Percentiles rank a stretch among this genome's conserved stretches.
Evolutionary conservation across 2,329 filamentous ascomycete genomes (phyloP).

Genomic region (Hymenoscyphus repandus): DNA sequence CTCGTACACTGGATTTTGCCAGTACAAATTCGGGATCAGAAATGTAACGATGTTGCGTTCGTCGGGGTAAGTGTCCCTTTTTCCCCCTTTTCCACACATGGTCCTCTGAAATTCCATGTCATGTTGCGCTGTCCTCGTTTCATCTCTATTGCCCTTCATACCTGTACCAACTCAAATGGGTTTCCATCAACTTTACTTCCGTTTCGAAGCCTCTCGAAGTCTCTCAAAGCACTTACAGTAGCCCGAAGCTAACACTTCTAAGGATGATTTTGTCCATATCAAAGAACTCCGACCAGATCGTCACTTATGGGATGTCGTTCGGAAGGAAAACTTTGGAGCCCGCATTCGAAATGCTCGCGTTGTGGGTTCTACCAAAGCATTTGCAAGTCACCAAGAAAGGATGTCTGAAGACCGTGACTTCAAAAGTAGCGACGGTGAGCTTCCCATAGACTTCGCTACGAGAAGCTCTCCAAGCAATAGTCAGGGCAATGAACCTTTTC

Average conservation of each 20-base stretch:
- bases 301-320: conserved; percentile 69
- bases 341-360: conserved; percentile 75
- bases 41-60: conserved; percentile 78
- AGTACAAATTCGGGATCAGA: conserved; percentile 65
- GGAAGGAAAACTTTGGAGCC: conserved; percentile 72
- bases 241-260: conserved; percentile 19
- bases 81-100: conserved; percentile 8
- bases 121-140: neutral
- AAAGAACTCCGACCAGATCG: conserved; percentile 66
- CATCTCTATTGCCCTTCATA: no score
- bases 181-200: no score
- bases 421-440: conserved; percentile 25
- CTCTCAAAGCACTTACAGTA: neutral
- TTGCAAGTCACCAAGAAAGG: conserved; percentile 26
- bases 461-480: neutral
- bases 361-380: conserved; percentile 52
- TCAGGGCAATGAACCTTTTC: conserved; percentile 11
- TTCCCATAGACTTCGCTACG: conserved; percentile 4
- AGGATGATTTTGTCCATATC: conserved; percentile 77
- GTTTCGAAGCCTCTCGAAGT: no score
- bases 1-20: conserved; percentile 72
- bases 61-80: conserved; percentile 59
- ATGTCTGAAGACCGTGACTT: conserved; percentile 32
- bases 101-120: neutral
- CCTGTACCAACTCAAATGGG: no score